Percentiles rank a stretch among this genome's conserved stretches.
These are phyloP conservation scores for Moesziomyces sp. DNA, from an alignment of 1,284 basidiomycete species.

Conservation along the genomic window DNA sequence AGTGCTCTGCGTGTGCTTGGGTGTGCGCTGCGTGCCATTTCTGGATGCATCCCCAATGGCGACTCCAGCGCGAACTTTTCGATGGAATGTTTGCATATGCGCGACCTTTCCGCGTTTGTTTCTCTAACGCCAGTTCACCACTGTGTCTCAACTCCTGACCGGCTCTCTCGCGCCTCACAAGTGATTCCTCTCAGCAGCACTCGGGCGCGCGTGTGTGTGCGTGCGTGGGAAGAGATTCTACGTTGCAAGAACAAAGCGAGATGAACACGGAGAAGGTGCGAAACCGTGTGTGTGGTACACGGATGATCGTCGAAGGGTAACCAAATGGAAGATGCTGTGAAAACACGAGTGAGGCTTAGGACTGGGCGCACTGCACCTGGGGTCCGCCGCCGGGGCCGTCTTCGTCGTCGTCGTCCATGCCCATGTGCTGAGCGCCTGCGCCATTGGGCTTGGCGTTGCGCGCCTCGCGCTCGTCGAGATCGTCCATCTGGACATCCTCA, in stretches of 20 bases:
- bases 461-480: slow-evolving; percentile 82
- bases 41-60: too few species aligned
- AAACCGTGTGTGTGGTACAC: too few species aligned
- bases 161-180: too few species aligned
- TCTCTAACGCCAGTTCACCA: too few species aligned
- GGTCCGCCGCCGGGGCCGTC: slow-evolving; percentile 52
- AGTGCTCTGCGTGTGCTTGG: too few species aligned
- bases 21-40: too few species aligned
- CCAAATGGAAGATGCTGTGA: not conserved
- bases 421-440: slow-evolving; percentile 70
- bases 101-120: too few species aligned
- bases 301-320: not conserved
- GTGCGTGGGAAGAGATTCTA: slow-evolving; percentile 3
- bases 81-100: too few species aligned
- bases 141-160: too few species aligned
- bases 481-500: slow-evolving; percentile 88
- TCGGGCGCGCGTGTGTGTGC: too few species aligned
- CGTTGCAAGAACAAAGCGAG: slow-evolving; percentile 7
- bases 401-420: slow-evolving; percentile 83
- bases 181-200: too few species aligned
- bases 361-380: slow-evolving; percentile 63
- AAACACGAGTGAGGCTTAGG: slow-evolving; percentile 17
- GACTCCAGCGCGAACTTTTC: too few species aligned
- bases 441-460: slow-evolving; percentile 67
- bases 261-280: not conserved